phyloP scores from a whole-genome alignment of 116 monocot species.

The Posidonia oceanica region DNA sequence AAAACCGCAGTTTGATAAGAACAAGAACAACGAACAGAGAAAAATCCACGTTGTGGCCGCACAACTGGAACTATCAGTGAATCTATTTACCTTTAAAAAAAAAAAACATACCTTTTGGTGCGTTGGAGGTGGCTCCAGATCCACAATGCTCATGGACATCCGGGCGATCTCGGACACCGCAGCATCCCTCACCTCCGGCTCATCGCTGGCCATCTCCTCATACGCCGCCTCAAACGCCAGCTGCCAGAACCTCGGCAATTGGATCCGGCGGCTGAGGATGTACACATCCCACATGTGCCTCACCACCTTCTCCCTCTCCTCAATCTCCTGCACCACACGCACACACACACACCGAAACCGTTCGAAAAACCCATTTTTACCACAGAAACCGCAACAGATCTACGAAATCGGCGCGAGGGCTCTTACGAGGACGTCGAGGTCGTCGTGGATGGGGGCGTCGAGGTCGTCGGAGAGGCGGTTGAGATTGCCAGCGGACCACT shows the following conservation, averaged over 20 bases:
- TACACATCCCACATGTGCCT: constrained; percentile 78
- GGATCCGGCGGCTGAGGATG: constrained; percentile 39
- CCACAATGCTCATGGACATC: constrained; percentile 51
- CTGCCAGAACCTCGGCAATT: constrained; percentile 73
- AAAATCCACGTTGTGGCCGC: too few species aligned
- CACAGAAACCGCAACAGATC: not conserved
- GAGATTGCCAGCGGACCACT: constrained; percentile 46
- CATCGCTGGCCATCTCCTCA: constrained; percentile 67
- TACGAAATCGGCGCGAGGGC: not conserved
- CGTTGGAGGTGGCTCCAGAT: constrained; percentile 35
- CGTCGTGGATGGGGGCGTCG: constrained; percentile 17
- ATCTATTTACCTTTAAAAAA: not conserved
- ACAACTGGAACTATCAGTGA: too few species aligned
- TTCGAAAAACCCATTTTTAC: not conserved
- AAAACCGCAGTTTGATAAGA: too few species aligned
- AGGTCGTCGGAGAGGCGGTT: constrained; percentile 28
- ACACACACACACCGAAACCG: too few species aligned
- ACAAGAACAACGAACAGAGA: too few species aligned
- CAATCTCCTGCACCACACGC: constrained; percentile 18
- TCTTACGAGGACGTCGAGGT: constrained; percentile 53
- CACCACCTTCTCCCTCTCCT: constrained; percentile 82
- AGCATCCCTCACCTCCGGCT: constrained; percentile 22
- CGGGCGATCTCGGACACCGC: constrained; percentile 65
- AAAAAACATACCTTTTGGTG: not conserved
- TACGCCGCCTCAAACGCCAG: constrained; percentile 76